Conservation (phyloP, 768 basidiomycete species). For the Mycena epipterygia region DNA sequence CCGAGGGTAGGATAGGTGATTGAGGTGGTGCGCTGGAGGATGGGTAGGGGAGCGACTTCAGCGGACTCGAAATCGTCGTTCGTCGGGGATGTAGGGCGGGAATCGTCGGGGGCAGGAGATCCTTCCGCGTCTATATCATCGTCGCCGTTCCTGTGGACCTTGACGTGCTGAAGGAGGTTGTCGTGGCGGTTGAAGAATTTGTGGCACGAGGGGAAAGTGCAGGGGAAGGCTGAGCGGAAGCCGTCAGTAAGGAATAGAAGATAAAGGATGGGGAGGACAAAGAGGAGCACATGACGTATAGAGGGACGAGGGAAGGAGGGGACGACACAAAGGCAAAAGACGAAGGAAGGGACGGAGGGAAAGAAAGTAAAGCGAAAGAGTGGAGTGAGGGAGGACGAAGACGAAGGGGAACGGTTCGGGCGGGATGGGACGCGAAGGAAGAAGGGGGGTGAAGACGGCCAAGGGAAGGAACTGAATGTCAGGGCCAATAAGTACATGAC, state of each 20-base stretch:
- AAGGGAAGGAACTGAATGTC: too few species aligned
- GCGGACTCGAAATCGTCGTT: neutral
- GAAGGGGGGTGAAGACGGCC: too few species aligned
- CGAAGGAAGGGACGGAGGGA: neutral
- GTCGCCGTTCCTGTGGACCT: constrained; percentile 62
- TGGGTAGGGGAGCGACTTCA: neutral
- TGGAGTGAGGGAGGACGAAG: too few species aligned
- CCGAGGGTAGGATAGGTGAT: constrained; percentile 28
- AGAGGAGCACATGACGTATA: neutral
- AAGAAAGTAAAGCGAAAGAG: too few species aligned
- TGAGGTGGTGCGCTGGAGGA: constrained; percentile 3
- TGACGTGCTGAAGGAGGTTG: constrained; percentile 84
- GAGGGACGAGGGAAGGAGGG: too few species aligned
- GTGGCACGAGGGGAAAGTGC: constrained; percentile 74
- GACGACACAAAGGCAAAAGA: neutral
- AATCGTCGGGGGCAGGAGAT: constrained; percentile 16
- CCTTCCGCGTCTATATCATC: constrained; percentile 24
- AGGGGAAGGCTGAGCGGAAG: constrained; percentile 71
- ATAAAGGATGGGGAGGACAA: too few species aligned
- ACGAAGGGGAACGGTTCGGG: too few species aligned
- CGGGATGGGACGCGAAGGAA: too few species aligned
- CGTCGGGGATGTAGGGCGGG: neutral
- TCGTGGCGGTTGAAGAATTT: constrained; percentile 86
- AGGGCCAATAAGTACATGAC: too few species aligned
- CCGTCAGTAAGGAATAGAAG: too few species aligned